Evolutionary conservation across 805 yeast genomes (phyloP), one percentile per base, ranked within the genome.

Genomic region (Vanderwaltozyma verrucispora): DNA sequence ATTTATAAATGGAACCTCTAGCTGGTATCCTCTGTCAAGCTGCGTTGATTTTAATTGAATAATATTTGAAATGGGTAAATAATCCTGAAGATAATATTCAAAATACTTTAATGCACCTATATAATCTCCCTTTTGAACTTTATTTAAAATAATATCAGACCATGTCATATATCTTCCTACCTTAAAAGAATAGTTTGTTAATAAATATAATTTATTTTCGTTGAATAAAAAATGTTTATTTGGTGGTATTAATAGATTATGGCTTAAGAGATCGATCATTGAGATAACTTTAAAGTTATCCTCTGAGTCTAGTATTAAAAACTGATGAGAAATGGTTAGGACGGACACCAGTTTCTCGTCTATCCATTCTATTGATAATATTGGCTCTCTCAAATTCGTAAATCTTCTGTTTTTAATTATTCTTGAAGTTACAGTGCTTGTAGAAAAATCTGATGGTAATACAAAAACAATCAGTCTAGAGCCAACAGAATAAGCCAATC

Each of bases 81-180:
- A 27, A 16, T 39, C 37, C 5, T 40, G 39, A 10, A 56, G 32
- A 37, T 51, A 49, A 19, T 42, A 38, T 9, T 44, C 42, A 8
- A 57, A 33, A 33, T 47, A 42, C 12, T 43, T 41, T 20, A 60
- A 33, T n/a, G 62, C 60, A 8, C 45, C 47, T 6, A 51, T 35
- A 30, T 53, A 57, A 26, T 50, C 47, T 12, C 58, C 59, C 13
- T 33, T 38, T 35, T 57, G 61, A 9, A 60, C 57, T 7, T 47
- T 45, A 20, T 44, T 48, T 16, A 60, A 38, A 11, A 47, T 47
- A 1, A 56, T 44, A 31, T 55, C 54, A 8, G 62, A 51, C 64
- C 64, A 60, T 4, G 60, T 46, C 23, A 47, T 35, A 33, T 51
- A 48, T 17, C 40, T 47, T 3, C 62, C 63, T 1, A 50, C 37